A percentile compares a stretch with the other conserved stretches of the same genome.
Conservation (phyloP, 352 stramenopile species). For the Phytophthora brassicae region DNA sequence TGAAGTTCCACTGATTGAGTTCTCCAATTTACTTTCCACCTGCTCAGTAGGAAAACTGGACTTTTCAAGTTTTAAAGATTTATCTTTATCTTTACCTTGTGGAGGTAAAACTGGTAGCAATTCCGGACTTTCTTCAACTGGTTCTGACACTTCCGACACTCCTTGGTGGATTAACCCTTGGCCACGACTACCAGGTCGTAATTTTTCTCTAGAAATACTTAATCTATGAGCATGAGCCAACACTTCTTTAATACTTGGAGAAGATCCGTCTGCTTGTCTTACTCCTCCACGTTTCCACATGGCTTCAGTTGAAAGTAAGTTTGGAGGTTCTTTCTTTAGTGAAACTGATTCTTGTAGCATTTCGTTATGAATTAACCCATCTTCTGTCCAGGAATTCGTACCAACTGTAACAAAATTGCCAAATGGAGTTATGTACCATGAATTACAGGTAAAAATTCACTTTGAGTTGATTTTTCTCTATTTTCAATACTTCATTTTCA, state of each 20-base stretch:
- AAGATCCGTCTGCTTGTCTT: slow-evolving; percentile 3
- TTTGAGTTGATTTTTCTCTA: neutral
- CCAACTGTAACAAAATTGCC: slow-evolving; percentile 42
- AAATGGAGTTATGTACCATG: slow-evolving; percentile 34
- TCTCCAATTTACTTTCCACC: neutral
- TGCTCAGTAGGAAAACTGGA: neutral
- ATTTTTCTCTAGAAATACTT: slow-evolving; percentile 19
- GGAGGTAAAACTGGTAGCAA: neutral
- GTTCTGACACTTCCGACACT: neutral
- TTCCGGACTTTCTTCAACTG: slow-evolving; percentile 1
- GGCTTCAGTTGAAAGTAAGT: slow-evolving; percentile 20
- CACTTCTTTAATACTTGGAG: slow-evolving; percentile 31
- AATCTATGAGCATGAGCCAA: slow-evolving; percentile 17
- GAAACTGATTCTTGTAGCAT: neutral
- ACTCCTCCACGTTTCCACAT: slow-evolving; percentile 58
- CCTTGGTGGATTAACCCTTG: neutral
- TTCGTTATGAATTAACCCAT: neutral
- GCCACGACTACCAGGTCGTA: slow-evolving; percentile 1
- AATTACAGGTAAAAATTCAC: slow-evolving; percentile 25
- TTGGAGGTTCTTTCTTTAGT: neutral
- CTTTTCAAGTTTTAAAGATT: neutral
- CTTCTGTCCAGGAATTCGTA: neutral
- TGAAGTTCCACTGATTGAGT: neutral
- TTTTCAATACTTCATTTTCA: slow-evolving; percentile 14
- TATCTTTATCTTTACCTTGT: neutral